These are phyloP conservation scores for Penicillium canescens DNA, from an alignment of 495 filamentous ascomycete genomes.

Conservation along the genomic window DNA sequence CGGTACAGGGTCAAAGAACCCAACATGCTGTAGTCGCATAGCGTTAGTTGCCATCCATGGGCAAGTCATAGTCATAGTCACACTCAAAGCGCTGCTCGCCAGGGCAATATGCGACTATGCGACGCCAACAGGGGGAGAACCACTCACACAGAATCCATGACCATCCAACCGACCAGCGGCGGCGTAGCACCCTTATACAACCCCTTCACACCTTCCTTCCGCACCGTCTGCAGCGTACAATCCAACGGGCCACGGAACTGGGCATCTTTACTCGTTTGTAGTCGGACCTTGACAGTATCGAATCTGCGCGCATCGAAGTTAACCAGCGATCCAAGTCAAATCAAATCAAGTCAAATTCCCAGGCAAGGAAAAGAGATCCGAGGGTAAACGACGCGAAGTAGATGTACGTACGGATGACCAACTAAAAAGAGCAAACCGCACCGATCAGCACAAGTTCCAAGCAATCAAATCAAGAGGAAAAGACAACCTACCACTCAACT, in stretches of 20 bases:
- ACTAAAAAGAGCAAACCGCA: conserved; percentile 40
- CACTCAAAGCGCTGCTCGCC: too few species aligned
- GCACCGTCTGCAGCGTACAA: conserved; percentile 77
- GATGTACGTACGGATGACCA: conserved; percentile 61
- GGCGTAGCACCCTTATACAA: conserved; percentile 90
- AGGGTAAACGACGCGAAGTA: background rate
- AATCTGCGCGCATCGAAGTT: conserved; percentile 50
- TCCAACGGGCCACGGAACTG: conserved; percentile 87
- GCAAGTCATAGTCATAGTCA: background rate
- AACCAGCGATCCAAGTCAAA: background rate
- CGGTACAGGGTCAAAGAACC: conserved; percentile 89
- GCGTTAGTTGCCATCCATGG: background rate
- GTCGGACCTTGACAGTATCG: conserved; percentile 93
- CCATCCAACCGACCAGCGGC: conserved; percentile 94
- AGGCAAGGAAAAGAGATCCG: too few species aligned
- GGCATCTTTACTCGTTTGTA: conserved; percentile 77
- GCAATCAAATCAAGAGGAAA: background rate
- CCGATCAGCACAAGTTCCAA: conserved; percentile 2
- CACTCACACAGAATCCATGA: conserved; percentile 83
- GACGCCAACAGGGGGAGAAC: background rate
- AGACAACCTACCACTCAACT: conserved; percentile 69
- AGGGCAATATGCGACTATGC: too few species aligned
- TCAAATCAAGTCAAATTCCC: too few species aligned
- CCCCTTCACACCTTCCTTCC: conserved; percentile 74
- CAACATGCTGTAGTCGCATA: conserved; percentile 62